phyloP scores from a whole-genome alignment of 108 stramenopile genomes.

The Nannochloropsis gaditana region DNA sequence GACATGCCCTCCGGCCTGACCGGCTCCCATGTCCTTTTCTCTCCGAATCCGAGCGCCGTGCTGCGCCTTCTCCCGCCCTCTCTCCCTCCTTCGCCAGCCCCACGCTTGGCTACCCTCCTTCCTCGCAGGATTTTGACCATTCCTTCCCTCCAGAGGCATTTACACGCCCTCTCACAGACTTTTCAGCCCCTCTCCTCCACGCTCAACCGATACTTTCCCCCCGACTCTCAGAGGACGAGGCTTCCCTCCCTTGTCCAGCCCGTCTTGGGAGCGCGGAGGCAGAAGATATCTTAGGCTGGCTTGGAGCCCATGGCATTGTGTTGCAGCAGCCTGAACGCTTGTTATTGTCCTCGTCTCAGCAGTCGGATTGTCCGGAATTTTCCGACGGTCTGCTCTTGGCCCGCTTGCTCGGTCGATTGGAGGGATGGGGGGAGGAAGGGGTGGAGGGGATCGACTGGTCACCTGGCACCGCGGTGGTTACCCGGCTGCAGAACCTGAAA shows the following conservation, averaged over 20 bases:
- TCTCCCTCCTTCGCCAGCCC: too few species aligned
- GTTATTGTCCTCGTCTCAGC: background rate
- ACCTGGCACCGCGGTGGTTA: background rate
- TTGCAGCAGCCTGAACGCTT: background rate
- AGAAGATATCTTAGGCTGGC: background rate
- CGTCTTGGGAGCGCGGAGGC: background rate
- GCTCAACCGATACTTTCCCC: too few species aligned
- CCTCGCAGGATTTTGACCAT: too few species aligned
- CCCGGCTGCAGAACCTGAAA: background rate
- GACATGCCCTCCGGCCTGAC: too few species aligned
- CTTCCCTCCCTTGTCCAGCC: background rate
- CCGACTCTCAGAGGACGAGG: background rate
- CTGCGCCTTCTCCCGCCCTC: too few species aligned
- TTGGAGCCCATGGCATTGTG: background rate
- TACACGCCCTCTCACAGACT: too few species aligned
- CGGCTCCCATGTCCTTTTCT: too few species aligned
- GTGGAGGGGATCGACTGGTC: background rate
- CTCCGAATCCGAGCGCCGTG: too few species aligned
- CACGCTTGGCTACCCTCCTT: too few species aligned
- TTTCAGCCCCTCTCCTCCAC: too few species aligned
- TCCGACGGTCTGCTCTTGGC: background rate
- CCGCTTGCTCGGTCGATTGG: background rate
- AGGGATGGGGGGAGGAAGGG: constrained; percentile 7
- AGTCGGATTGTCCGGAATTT: background rate
- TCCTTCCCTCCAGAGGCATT: too few species aligned